Evolutionary conservation across 768 basidiomycete genomes (phyloP).

Genomic region (Hericium alpestre): DNA sequence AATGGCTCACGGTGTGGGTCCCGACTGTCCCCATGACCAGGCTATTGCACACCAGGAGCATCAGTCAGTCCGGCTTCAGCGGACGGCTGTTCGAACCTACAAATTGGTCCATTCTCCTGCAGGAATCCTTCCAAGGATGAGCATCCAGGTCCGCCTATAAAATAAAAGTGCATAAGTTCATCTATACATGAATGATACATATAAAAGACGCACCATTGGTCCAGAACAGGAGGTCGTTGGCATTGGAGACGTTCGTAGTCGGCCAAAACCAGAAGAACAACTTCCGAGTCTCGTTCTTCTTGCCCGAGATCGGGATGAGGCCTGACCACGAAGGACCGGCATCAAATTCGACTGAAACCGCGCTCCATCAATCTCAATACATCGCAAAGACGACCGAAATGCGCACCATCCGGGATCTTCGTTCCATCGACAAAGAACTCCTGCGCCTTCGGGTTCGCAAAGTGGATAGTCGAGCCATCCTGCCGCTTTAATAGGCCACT

Average conservation of each 20-base stretch:
- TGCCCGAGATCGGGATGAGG: constrained; percentile 21
- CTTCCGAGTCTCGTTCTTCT: constrained; percentile 37
- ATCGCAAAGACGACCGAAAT: neutral
- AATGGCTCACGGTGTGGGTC: constrained; percentile 33
- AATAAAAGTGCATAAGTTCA: neutral
- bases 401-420: constrained; percentile 21
- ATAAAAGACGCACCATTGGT: constrained; percentile 20
- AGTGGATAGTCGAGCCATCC: constrained; percentile 2
- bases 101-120: constrained; percentile 53
- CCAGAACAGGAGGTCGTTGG: constrained; percentile 23
- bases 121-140: constrained; percentile 61
- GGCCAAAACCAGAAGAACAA: constrained; percentile 25
- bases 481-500: neutral
- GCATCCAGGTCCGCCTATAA: constrained; percentile 56
- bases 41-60: constrained; percentile 25
- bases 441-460: constrained; percentile 1
- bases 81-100: constrained; percentile 25
- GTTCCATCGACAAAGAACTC: constrained; percentile 28
- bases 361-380: neutral
- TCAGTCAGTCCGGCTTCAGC: neutral
- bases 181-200: neutral
- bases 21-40: constrained; percentile 53
- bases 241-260: constrained; percentile 20
- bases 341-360: constrained; percentile 23
- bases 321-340: constrained; percentile 24